These are phyloP conservation scores for Saposhnikovia divaricata DNA, from an alignment of 129 eudicot species.

Conservation along the genomic window DNA sequence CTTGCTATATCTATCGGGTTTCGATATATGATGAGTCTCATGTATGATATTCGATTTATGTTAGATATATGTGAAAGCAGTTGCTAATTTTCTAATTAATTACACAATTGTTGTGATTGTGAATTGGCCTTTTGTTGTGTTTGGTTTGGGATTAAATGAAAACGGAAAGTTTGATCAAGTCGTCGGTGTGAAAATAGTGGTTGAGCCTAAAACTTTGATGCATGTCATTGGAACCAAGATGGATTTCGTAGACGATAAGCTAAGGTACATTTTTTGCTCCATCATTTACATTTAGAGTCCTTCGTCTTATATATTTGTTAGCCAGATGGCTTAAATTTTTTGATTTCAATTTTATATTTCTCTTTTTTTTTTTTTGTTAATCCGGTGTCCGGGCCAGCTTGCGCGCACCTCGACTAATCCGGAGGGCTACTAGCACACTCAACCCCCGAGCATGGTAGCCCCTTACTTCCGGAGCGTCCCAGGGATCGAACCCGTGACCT, in stretches of 20 bases:
- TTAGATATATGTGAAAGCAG: no score
- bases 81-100: background rate
- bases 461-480: no score
- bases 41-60: background rate
- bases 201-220: conserved; percentile 62
- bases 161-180: conserved; percentile 54
- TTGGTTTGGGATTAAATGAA: conserved; percentile 29
- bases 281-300: background rate
- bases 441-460: no score
- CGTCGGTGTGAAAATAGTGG: conserved; percentile 50
- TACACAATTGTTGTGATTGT: background rate
- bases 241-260: conserved; percentile 60
- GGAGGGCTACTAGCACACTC: no score
- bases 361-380: no score
- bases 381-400: no score
- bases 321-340: background rate
- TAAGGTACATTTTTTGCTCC: conserved; percentile 26
- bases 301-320: background rate
- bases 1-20: no score
- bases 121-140: background rate
- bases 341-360: background rate
- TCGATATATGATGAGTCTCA: background rate
- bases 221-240: conserved; percentile 60
- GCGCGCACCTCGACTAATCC: no score
- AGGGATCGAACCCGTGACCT: no score